Evolutionary conservation across 208 protist species (phyloP).

Genomic region (Leishmania gerbilli): DNA sequence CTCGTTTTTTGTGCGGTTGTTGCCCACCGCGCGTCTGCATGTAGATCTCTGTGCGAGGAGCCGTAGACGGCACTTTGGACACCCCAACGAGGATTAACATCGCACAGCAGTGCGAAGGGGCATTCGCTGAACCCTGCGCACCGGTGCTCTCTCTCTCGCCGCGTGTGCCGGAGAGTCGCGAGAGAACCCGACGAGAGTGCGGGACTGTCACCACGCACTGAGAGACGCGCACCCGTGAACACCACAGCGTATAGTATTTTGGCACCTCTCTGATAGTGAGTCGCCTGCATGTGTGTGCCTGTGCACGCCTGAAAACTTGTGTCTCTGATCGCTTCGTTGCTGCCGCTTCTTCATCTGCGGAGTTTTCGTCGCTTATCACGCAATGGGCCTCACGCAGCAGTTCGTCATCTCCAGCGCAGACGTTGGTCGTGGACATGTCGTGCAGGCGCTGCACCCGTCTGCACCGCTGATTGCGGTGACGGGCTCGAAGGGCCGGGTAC

Average conservation of each 20-base stretch:
- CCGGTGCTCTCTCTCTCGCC: neutral
- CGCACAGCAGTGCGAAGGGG: neutral
- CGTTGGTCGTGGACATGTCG: constrained; percentile 68
- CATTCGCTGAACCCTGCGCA: neutral
- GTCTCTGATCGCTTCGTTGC: neutral
- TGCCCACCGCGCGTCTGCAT: neutral
- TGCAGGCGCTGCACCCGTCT: constrained; percentile 77
- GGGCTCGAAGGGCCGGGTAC: constrained; percentile 78
- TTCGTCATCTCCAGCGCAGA: constrained; percentile 60
- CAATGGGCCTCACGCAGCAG: constrained; percentile 79
- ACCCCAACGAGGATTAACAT: neutral
- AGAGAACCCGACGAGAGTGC: neutral
- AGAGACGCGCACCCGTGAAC: neutral
- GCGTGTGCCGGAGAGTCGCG: neutral
- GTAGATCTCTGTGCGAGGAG: neutral
- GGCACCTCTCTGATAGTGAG: neutral
- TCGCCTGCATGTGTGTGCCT: neutral
- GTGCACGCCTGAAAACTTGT: neutral
- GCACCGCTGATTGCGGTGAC: constrained; percentile 73
- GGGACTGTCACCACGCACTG: neutral
- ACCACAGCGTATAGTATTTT: neutral
- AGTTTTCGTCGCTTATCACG: neutral
- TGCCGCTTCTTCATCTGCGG: neutral
- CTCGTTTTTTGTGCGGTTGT: neutral
- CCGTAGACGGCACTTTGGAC: neutral